Evolutionary conservation across 1,284 basidiomycete genomes (phyloP).

Genomic region (Mycosarcoma maydis): DNA sequence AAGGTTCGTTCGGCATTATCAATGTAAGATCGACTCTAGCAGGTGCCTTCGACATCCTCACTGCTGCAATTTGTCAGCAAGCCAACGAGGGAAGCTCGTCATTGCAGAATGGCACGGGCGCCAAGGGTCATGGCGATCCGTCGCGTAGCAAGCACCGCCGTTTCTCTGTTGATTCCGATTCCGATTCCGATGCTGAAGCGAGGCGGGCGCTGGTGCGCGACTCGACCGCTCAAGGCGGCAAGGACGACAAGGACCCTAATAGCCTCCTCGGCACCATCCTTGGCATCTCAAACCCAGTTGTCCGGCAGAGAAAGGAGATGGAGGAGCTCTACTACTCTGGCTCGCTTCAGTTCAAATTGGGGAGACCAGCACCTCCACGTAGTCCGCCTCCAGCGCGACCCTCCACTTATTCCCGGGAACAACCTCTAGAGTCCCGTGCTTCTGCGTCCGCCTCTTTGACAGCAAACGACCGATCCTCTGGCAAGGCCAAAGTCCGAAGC

Average conservation of each 20-base stretch:
- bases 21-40: conserved; percentile 84
- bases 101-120: conserved; percentile 5
- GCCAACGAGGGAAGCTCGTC: conserved; percentile 41
- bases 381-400: conserved; percentile 41
- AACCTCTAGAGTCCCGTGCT: conserved; percentile 1
- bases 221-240: conserved; percentile 29
- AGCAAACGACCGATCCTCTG: not conserved
- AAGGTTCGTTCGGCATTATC: conserved; percentile 83
- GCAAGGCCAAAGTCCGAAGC: conserved; percentile 6
- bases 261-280: conserved; percentile 83
- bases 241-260: conserved; percentile 69
- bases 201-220: conserved; percentile 46
- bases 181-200: conserved; percentile 47
- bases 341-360: conserved; percentile 74
- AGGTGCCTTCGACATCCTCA: conserved; percentile 86
- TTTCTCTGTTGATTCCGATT: conserved; percentile 37
- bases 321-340: conserved; percentile 76
- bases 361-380: conserved; percentile 36
- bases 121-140: conserved; percentile 9
- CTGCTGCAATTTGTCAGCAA: conserved; percentile 68
- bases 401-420: conserved; percentile 1
- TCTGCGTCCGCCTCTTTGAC: conserved; percentile 1
- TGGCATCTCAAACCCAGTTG: conserved; percentile 82
- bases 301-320: conserved; percentile 70
- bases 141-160: conserved; percentile 18